Conservation (phyloP, 768 basidiomycete species). For the Sistotremastrum niveocremeum region DNA sequence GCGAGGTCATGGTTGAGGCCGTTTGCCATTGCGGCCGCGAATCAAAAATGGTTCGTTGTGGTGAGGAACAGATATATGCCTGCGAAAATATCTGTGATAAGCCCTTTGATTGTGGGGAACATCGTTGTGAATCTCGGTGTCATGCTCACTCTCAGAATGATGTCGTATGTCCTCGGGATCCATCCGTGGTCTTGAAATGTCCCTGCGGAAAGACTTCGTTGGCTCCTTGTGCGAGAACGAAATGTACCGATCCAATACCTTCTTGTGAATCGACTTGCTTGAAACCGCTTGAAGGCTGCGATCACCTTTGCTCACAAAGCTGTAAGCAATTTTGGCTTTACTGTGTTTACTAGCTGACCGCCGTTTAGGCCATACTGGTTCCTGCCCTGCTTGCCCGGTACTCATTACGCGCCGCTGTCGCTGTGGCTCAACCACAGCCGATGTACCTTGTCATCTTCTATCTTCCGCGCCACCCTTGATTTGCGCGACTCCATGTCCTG, state of each 20-base stretch:
- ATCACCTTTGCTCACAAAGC: slow-evolving; percentile 50
- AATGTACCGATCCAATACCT: slow-evolving; percentile 68
- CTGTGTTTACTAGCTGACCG: background rate
- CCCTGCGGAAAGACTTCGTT: slow-evolving; percentile 67
- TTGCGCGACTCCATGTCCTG: slow-evolving; percentile 71
- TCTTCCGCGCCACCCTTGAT: slow-evolving; percentile 21
- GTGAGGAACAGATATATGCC: slow-evolving; percentile 25
- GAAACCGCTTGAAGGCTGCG: slow-evolving; percentile 50
- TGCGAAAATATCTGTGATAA: slow-evolving; percentile 53
- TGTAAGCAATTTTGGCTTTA: slow-evolving; percentile 26
- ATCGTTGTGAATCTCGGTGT: slow-evolving; percentile 60
- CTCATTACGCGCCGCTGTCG: slow-evolving; percentile 68
- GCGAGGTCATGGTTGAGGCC: slow-evolving; percentile 37
- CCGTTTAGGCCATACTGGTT: slow-evolving; percentile 39
- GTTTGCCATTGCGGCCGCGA: slow-evolving; percentile 77
- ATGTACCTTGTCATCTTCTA: slow-evolving; percentile 34
- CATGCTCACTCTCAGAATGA: slow-evolving; percentile 56
- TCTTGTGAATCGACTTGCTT: slow-evolving; percentile 62
- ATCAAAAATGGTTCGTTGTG: slow-evolving; percentile 43
- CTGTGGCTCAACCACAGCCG: slow-evolving; percentile 60
- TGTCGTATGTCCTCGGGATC: slow-evolving; percentile 60
- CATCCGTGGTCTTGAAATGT: slow-evolving; percentile 52
- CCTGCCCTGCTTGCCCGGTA: slow-evolving; percentile 70
- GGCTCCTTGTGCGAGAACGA: slow-evolving; percentile 19
- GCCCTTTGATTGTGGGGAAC: slow-evolving; percentile 62